Percentiles rank a stretch among this genome's conserved stretches.
These are phyloP conservation scores for Kluyveromyces marxianus DNA, from an alignment of 1,139 yeast species.

Conservation along the genomic window DNA sequence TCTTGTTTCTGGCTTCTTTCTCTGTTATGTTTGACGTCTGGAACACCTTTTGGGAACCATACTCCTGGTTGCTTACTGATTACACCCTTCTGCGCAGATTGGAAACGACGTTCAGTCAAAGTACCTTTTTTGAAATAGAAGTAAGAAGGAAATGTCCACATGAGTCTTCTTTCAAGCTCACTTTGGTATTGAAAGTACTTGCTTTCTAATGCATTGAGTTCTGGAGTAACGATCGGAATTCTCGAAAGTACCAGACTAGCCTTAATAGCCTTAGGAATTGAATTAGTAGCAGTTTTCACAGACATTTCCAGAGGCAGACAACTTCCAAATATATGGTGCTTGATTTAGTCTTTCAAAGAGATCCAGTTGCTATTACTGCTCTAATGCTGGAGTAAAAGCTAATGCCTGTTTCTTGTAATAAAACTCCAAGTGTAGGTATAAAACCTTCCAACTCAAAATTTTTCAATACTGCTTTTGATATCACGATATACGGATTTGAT, in stretches of 20 bases:
- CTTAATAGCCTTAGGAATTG: slow-evolving; percentile 21
- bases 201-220: slow-evolving; percentile 61
- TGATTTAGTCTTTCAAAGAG: background rate
- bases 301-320: background rate
- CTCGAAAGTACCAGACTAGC: slow-evolving; percentile 65
- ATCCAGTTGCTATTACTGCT: background rate
- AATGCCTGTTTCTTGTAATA: background rate
- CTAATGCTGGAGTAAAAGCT: background rate
- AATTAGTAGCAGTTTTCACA: slow-evolving; percentile 14
- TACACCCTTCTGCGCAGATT: slow-evolving; percentile 71
- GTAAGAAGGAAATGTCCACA: slow-evolving; percentile 97
- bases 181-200: slow-evolving; percentile 77
- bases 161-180: slow-evolving; percentile 78
- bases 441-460: background rate
- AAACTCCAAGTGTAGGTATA: background rate
- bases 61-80: slow-evolving; percentile 64
- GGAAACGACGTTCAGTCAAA: slow-evolving; percentile 73
- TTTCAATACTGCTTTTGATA: background rate
- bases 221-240: slow-evolving; percentile 77
- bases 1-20: slow-evolving; percentile 81
- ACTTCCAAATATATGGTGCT: background rate
- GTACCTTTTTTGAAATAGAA: slow-evolving; percentile 89
- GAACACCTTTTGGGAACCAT: slow-evolving; percentile 74
- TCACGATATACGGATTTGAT: slow-evolving; percentile 2
- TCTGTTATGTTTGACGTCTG: slow-evolving; percentile 81